These are phyloP conservation scores for Juglanconis oblonga DNA, from an alignment of 2,329 filamentous ascomycete species.

Conservation along the genomic window DNA sequence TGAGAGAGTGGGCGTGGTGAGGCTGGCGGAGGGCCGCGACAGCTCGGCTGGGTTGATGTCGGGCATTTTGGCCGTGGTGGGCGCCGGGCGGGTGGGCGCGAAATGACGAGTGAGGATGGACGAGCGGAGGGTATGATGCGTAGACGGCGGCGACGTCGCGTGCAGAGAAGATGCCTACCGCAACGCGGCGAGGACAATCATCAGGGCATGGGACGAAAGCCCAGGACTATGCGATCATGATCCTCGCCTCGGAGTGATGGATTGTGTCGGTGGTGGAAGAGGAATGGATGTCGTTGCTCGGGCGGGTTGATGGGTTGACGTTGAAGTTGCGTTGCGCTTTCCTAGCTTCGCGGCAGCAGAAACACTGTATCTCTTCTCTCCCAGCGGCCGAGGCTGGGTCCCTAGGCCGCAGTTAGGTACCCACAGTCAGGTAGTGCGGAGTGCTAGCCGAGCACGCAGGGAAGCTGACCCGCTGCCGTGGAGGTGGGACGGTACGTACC, in stretches of 20 bases:
- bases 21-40: constrained; percentile 57
- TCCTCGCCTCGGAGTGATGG: constrained; percentile 41
- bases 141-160: constrained; percentile 37
- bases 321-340: constrained; percentile 24
- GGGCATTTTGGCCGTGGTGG: constrained; percentile 47
- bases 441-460: too few relatives aligned
- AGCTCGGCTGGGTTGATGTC: constrained; percentile 70
- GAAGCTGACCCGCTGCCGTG: too few relatives aligned
- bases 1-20: constrained; percentile 57
- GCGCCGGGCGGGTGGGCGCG: constrained; percentile 16
- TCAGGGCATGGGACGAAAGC: constrained; percentile 40
- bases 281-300: constrained; percentile 37
- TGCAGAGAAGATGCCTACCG: constrained; percentile 44
- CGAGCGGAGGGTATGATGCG: constrained; percentile 7
- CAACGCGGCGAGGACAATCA: constrained; percentile 39
- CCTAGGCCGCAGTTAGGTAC: too few relatives aligned
- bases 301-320: constrained; percentile 24
- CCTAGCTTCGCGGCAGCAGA: background rate
- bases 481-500: too few relatives aligned
- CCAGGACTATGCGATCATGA: constrained; percentile 39
- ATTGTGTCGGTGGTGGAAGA: constrained; percentile 38
- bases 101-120: constrained; percentile 7
- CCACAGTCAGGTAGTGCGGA: too few relatives aligned
- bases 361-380: background rate
- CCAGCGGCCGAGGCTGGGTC: background rate